Base-by-base conservation (phyloP, 139 green algal genomes). In the Limnomonas spitsbergensis region DNA sequence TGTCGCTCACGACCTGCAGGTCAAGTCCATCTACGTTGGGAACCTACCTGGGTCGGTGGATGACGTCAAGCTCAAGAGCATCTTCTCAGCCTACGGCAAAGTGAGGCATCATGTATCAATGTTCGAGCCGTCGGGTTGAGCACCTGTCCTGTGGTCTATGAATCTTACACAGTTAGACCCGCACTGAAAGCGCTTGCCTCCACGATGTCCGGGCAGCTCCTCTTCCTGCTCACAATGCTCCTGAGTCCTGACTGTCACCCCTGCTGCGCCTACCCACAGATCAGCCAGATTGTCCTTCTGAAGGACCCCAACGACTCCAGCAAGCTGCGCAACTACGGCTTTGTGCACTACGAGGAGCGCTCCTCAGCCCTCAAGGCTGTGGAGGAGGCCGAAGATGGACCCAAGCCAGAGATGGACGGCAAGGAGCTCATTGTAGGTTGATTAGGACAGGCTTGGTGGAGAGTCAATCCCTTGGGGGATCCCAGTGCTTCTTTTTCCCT, bases 1-100 rank as follows among this genome's bases (percentile, higher is more conserved):
- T n/a, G n/a, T n/a, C n/a, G n/a, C n/a, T n/a, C n/a, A n/a, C n/a
- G 14, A 61, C 47, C 36, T 38, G 39, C 78, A 91, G 86, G 90
- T 95, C 26, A 90, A 90, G 79, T 85, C 89, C 14, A 82, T 97
- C 3, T 97, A 95, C 74, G 88, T 97, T 61, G 95, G 93, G 66
- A 89, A 88, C 86, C 79, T 98, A 73, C 90, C 91, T 1, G 85
- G 90, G 38, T 82, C 69, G 2, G 83, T 83, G 2, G 89, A 37
- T 2, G 92, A 97, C 76, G 73, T 87, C 2, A 79, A 92, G 66
- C 73, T 98, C 66, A 81, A 78, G 14, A 79, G 86, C 36, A 32
- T 90, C 4, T 98, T 98, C 79, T 68, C 75, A 36, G 66, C 75
- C 6, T 91, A 93, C 53, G 93, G 93, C 35, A 84, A 92, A 69